phyloP scores from a whole-genome alignment of 2,329 filamentous ascomycete genomes.

The Didymellaceae sp. region DNA sequence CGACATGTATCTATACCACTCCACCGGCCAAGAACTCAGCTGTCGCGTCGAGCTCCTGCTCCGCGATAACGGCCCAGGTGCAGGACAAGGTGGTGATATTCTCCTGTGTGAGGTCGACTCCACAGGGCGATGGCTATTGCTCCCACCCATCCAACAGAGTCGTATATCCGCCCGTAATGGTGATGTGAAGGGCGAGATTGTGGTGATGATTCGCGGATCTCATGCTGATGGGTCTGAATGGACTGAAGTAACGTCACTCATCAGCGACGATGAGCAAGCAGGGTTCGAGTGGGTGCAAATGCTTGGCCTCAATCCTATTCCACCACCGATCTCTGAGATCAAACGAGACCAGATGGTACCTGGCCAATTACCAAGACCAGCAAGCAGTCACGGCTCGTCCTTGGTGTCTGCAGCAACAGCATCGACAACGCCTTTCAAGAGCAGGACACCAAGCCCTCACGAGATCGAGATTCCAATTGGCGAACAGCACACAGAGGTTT shows the following conservation, averaged over 20 bases:
- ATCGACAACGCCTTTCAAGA: constrained; percentile 46
- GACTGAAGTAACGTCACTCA: constrained; percentile 83
- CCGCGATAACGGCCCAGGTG: constrained; percentile 76
- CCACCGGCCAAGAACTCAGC: constrained; percentile 85
- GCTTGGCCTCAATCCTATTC: constrained; percentile 70
- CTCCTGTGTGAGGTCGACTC: constrained; percentile 89
- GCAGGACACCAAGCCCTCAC: constrained; percentile 55
- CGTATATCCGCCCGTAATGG: constrained; percentile 82
- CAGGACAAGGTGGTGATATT: constrained; percentile 77
- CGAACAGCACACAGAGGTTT: constrained; percentile 58
- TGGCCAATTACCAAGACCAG: constrained; percentile 47
- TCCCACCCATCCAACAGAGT: constrained; percentile 80
- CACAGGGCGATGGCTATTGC: constrained; percentile 80
- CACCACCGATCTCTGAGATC: constrained; percentile 60
- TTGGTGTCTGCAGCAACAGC: constrained; percentile 51
- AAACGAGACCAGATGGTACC: constrained; percentile 60
- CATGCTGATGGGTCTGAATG: constrained; percentile 70
- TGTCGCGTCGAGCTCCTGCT: constrained; percentile 88
- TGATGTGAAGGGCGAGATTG: constrained; percentile 72
- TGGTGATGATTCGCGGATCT: constrained; percentile 84
- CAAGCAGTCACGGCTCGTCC: constrained; percentile 62
- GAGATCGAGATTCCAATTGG: constrained; percentile 69
- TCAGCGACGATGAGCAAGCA: constrained; percentile 76
- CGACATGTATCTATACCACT: constrained; percentile 82
- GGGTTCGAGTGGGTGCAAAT: constrained; percentile 87